A percentile compares a stretch with the other conserved stretches of the same genome.
These are phyloP conservation scores for Pugionium cornutum DNA, from an alignment of 345 rosid genomes.

Conservation along the genomic window DNA sequence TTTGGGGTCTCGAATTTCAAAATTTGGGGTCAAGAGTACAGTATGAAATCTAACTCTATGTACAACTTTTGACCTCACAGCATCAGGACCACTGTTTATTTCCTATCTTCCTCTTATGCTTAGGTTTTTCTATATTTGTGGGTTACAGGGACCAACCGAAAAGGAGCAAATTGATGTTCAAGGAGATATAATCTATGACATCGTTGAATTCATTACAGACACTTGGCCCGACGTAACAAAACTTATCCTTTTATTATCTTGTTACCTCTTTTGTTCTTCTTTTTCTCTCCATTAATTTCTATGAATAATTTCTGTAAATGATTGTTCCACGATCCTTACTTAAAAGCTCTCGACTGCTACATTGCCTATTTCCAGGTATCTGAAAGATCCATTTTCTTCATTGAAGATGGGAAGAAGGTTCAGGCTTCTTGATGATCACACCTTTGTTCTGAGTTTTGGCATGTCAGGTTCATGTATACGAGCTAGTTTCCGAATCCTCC, in stretches of 20 bases:
- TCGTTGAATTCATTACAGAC: constrained; percentile 81
- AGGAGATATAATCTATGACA: constrained; percentile 89
- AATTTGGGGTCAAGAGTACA: not conserved
- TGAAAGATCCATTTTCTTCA: constrained; percentile 76
- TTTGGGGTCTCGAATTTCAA: not conserved
- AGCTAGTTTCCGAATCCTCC: constrained; percentile 30
- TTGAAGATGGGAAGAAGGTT: constrained; percentile 91
- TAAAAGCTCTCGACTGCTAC: not conserved
- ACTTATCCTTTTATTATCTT: constrained; percentile 8
- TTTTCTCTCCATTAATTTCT: not conserved
- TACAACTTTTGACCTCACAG: not conserved
- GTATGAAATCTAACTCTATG: not conserved
- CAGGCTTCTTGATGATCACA: constrained; percentile 60
- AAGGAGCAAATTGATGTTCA: constrained; percentile 98
- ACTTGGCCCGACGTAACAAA: constrained; percentile 82
- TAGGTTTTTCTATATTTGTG: constrained; percentile 10
- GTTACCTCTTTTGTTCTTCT: not conserved
- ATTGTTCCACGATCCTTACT: not conserved
- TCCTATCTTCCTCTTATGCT: constrained; percentile 7
- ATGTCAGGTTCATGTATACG: constrained; percentile 28
- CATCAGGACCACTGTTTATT: constrained; percentile 9
- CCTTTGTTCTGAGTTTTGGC: constrained; percentile 21
- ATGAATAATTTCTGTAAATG: not conserved
- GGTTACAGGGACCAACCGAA: constrained; percentile 85
- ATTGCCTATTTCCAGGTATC: constrained; percentile 57